Evolutionary conservation across 495 filamentous ascomycete species (phyloP), one percentile per base, ranked within the genome.

Genomic region (Copromyces sp.): DNA sequence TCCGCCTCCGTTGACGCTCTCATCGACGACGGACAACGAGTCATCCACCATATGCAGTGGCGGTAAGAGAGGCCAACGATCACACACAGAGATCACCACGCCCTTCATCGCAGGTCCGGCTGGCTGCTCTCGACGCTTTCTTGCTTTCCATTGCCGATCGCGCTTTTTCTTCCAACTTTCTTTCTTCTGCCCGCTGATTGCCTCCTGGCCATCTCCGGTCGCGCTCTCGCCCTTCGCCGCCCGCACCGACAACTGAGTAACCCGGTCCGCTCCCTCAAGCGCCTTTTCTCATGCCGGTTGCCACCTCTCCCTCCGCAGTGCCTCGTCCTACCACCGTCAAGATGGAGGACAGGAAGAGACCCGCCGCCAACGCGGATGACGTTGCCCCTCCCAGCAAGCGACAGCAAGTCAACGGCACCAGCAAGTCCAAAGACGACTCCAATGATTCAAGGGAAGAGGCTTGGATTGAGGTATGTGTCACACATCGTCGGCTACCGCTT

Each of bases 301-400:
- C 90, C 82, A 90, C 92, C 84, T 87, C 89, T 76, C 84, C 87
- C 80, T 86, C 90, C 82, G 86, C 90, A 83, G 83, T 85, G 85
- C 87, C 92, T 86, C 87, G 88, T 84, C 86, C 89, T 79, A 84
- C 86, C 81, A 82, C 82, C 80, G 86, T 90, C 88, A 97, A 94
- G 88, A 97, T 97, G 94, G 94, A 97, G 86, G 93, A 97, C 86
- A 93, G 94, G 89, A 97, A 97, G 87, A 89, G 94, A 88, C 90
- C 93, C 76, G 91, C 93, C 74, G 84, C 88, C 71, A 83, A 85
- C 79, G 90, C 89, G 76, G 93, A 94, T 82, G 92, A 95, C 69
- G 84, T 89, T 74, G 92, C 90, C 72, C 94, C 94, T 53, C 93
- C 93, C 9, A 89, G 86, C 78, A 97, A 97, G 87, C 90, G 93